Base-by-base conservation (phyloP, 345 rosid genomes). In the Clausena lansium region DNA sequence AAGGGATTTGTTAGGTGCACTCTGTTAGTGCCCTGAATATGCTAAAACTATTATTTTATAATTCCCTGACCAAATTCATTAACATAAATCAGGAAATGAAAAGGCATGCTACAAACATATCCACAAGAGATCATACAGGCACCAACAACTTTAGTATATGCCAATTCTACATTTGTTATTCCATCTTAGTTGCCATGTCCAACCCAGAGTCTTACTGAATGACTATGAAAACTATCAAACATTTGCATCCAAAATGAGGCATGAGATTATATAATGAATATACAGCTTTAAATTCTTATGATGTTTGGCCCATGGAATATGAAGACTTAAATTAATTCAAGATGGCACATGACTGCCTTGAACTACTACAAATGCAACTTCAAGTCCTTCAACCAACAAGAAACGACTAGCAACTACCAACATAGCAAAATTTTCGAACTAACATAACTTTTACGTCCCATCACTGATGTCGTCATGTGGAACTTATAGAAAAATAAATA, bases 1-100 rank as follows among this genome's bases (percentile, higher is more conserved):
- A 38, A 52, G 73, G 63, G 67, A 59, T 39, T 33, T 30, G 5
- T 24, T 50, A 38, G 20, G 58, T 52, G 50, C 79, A 78, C 70
- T 75, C 62, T 54, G 64, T 36, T 15, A 58, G 64, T 45, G 65
- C 58, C 50, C 67, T 22, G 30, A 63, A 50, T 30, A 71, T 70
- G 52, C 63, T 64, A 62, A 25, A 45, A 54, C 35, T 28, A 52
- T 55, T 7, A 66, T 28, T 20, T 52, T 20, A 33, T 52, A 54
- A 30, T 15, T 30, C 74, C 17, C 25, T 30, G 4, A 52, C 59
- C 9, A 32, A 70, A 58, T 35, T 52, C 47, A 66, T 5, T 24
- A 54, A 33, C 25, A 73, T 1, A 14, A 2, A 30, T 32, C 35
- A 52, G 61, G 27, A 35, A 36, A 73, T 4, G 39, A 19, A 75